These are phyloP conservation scores for Phyllosticta paracitricarpa DNA, from an alignment of 2,329 filamentous ascomycete genomes.

Conservation along the genomic window DNA sequence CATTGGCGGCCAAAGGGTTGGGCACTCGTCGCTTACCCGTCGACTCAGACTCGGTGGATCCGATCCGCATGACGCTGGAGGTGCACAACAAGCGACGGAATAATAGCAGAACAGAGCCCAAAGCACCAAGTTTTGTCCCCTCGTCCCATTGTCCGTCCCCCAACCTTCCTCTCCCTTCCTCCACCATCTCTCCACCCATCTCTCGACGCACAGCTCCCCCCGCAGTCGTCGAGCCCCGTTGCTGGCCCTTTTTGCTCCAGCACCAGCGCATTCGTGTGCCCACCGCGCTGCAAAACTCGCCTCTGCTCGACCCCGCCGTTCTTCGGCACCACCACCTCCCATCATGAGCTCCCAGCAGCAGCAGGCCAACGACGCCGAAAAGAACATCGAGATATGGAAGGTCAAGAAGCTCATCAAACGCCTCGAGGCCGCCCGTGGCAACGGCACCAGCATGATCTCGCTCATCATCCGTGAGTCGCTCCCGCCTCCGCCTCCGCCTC, in stretches of 20 bases:
- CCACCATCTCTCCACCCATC: neutral
- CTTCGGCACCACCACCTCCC: conserved; percentile 6
- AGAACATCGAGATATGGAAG: conserved; percentile 94
- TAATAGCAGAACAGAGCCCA: neutral
- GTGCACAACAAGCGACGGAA: neutral
- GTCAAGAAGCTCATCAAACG: conserved; percentile 99
- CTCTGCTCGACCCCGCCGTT: conserved; percentile 5
- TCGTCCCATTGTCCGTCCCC: neutral
- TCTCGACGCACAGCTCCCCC: neutral
- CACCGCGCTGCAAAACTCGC: conserved; percentile 8
- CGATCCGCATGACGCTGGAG: neutral
- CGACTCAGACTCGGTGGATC: neutral
- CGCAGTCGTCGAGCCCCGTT: neutral
- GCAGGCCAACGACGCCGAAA: conserved; percentile 81
- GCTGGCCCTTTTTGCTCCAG: neutral
- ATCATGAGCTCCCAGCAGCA: conserved; percentile 36
- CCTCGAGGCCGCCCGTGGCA: conserved; percentile 90
- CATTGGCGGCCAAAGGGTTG: neutral
- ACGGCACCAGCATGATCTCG: conserved; percentile 99
- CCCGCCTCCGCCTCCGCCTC: neutral
- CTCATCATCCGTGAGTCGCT: conserved; percentile 80
- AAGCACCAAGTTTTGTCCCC: conserved; percentile 6
- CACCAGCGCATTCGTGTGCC: neutral
- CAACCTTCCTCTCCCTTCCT: neutral
- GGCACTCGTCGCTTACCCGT: neutral